Conservation (phyloP, 2,329 filamentous ascomycete species). For the Xylariaceae sp. region DNA sequence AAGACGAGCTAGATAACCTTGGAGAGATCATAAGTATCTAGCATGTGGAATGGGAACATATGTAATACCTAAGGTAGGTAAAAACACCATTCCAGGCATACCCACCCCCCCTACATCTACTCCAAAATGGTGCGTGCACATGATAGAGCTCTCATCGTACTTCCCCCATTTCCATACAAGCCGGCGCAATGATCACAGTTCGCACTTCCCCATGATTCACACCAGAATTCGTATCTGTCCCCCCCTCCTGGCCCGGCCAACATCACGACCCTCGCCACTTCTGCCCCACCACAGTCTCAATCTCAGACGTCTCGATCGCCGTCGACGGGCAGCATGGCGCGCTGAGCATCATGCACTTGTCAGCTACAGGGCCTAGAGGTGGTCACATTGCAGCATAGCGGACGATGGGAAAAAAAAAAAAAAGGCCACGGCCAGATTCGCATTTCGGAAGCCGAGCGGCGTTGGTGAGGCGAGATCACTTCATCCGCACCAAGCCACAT, state of each 20-base stretch:
- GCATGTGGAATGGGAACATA: too few species aligned
- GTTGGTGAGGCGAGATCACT: slow-evolving; percentile 10
- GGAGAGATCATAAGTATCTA: too few species aligned
- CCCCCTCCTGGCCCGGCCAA: background rate
- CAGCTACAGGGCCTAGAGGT: slow-evolving; percentile 9
- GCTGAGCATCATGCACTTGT: slow-evolving; percentile 5
- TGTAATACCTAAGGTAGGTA: too few species aligned
- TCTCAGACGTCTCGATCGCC: slow-evolving; percentile 8
- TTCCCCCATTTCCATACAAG: background rate
- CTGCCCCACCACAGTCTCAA: background rate
- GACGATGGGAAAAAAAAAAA: background rate
- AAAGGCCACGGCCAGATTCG: background rate
- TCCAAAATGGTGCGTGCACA: too few species aligned
- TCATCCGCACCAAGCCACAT: slow-evolving; percentile 10
- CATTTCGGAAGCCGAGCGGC: slow-evolving; percentile 15
- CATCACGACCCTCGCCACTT: slow-evolving; percentile 1
- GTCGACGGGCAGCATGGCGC: background rate
- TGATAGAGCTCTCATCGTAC: too few species aligned
- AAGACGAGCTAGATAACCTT: background rate
- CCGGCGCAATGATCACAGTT: background rate
- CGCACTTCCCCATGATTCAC: background rate
- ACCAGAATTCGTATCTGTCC: background rate
- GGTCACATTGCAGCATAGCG: slow-evolving; percentile 10
- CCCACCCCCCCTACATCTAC: too few species aligned
- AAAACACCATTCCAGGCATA: too few species aligned